Conservation (phyloP, 331 rosid species). For the Pyracantha coccinea region DNA sequence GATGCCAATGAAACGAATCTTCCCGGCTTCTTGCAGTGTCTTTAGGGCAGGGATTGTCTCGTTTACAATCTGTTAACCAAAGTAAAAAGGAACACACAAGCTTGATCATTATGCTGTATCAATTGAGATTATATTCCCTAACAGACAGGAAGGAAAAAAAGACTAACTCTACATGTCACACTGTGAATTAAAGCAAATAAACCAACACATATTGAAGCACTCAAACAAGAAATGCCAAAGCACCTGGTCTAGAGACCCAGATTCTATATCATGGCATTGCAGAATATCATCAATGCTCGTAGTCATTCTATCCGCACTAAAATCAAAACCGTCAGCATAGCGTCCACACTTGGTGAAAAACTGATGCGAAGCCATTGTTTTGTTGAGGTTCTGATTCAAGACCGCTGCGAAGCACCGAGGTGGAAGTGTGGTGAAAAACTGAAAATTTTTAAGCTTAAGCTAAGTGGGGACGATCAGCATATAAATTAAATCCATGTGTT, state of each 20-base stretch:
- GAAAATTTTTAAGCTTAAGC: neutral
- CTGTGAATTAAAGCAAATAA: neutral
- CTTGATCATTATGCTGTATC: neutral
- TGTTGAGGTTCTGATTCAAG: neutral
- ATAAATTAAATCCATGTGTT: too few relatives aligned
- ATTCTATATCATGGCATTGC: slow-evolving; percentile 94
- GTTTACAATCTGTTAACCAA: slow-evolving; percentile 44
- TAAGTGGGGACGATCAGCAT: too few relatives aligned
- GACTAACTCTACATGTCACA: neutral
- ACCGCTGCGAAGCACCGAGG: neutral
- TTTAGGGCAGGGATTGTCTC: slow-evolving; percentile 88
- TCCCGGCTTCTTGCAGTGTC: slow-evolving; percentile 79
- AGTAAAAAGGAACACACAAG: slow-evolving; percentile 8
- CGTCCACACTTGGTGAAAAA: slow-evolving; percentile 91
- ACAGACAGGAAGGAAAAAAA: neutral
- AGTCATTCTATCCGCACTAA: slow-evolving; percentile 80
- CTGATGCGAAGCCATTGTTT: slow-evolving; percentile 29
- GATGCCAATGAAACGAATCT: slow-evolving; percentile 75
- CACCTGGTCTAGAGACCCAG: slow-evolving; percentile 79
- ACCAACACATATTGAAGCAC: neutral
- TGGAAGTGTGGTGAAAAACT: neutral
- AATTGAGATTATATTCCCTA: neutral
- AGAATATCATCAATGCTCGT: slow-evolving; percentile 79
- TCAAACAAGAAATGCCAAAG: neutral
- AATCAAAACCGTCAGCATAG: slow-evolving; percentile 75